Base-by-base conservation (phyloP, 345 rosid species). In the Hypericum androsaemum region DNA sequence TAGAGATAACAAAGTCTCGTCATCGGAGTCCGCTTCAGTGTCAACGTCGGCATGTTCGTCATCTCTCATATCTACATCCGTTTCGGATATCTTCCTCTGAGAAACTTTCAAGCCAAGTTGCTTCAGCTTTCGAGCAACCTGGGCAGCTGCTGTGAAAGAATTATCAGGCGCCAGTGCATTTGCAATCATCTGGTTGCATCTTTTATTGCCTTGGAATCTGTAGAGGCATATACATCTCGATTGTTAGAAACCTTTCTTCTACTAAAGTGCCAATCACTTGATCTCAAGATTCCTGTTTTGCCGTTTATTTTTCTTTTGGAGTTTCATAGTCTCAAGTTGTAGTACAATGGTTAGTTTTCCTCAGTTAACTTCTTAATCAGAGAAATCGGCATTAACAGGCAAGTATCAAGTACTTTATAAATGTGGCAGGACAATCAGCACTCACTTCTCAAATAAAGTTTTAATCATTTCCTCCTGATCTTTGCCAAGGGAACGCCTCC, bases 381-480 rank as follows among this genome's bases (percentile, higher is more conserved):
- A 22, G 32, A 22, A 22, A 22, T 22, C 32, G 1, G 1, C 32
- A 22, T 22, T 22, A 22, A 22, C 32, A 22, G 32, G 32, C 32
- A 22, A 22, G 32, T 22, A 22, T 44, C 15, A 44, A 12, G 47
- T 44, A 44, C n/a, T 12, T 44, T 44, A 1, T 16, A 44, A 7
- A 44, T 12, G 15, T 44, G 12, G 15, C 47, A 44, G 10, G 47
- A 8, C 1, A 44, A 12, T 12, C 28, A 46, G 48, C 15, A 72
- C 98, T 82, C 67, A 90, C 98, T 83, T 73, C 72, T 84, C 88
- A 50, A 76, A 85, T 55, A 92, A 71, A 56, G 64, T 66, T 73
- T 68, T 85, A 41, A 92, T 75, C 49, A 54, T 75, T 57, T 78
- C 80, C 62, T 88, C 98, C 60, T 88, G 84, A 61, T 84, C 95